phyloP scores from a whole-genome alignment of 345 rosid genomes.

The Litchi chinensis region DNA sequence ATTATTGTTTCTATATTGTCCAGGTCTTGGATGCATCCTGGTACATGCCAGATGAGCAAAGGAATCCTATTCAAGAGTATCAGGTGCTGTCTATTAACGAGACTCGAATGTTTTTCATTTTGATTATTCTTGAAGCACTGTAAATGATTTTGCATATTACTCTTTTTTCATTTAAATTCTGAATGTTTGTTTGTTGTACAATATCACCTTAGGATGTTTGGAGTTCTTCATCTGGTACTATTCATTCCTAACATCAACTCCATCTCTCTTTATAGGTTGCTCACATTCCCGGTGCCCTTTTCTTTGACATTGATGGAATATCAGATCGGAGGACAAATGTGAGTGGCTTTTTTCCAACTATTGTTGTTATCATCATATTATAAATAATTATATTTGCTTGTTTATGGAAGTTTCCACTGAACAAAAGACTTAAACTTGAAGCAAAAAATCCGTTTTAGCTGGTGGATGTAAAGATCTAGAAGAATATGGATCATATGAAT shows the following conservation, averaged over 20 bases:
- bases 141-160: not conserved
- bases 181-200: not conserved
- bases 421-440: not conserved
- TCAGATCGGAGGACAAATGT: constrained; percentile 75
- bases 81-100: constrained; percentile 52
- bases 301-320: constrained; percentile 97
- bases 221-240: not conserved
- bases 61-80: constrained; percentile 97
- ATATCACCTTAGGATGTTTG: not conserved
- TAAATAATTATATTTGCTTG: not conserved
- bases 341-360: constrained; percentile 25
- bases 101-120: constrained; percentile 10
- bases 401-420: not conserved
- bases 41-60: constrained; percentile 98
- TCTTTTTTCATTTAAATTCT: constrained; percentile 7
- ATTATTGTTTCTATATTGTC: constrained; percentile 1
- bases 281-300: constrained; percentile 96
- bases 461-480: not conserved
- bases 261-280: constrained; percentile 58
- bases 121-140: not conserved
- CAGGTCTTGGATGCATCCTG: constrained; percentile 97
- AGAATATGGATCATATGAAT: not conserved
- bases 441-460: not conserved
- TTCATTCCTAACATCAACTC: constrained; percentile 13
- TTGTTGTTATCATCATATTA: constrained; percentile 4